A percentile compares a stretch with the other conserved stretches of the same genome.
phyloP scores from a whole-genome alignment of 371 early-diverging fungal species.

The Actinomortierella ambigua region DNA sequence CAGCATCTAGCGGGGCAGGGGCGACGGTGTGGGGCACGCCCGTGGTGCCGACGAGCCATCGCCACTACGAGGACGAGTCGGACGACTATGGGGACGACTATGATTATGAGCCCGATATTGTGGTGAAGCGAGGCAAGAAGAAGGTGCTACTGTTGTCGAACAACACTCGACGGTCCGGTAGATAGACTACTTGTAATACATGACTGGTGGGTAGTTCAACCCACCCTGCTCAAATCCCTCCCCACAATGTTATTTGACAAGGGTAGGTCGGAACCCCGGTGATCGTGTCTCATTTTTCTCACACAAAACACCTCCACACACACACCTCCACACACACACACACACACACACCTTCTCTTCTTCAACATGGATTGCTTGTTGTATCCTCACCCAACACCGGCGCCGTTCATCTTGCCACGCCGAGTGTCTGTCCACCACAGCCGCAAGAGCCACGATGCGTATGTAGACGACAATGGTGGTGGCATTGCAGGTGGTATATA shows the following conservation, averaged over 20 bases:
- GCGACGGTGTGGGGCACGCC: slow-evolving; percentile 65
- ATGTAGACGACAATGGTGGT: background rate
- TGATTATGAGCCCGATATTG: slow-evolving; percentile 35
- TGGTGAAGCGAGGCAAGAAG: slow-evolving; percentile 46
- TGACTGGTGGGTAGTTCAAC: too few relatives aligned
- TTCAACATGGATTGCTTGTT: slow-evolving; percentile 22
- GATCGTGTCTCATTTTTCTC: too few relatives aligned
- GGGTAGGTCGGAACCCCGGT: too few relatives aligned
- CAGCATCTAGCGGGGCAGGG: too few relatives aligned
- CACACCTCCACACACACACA: background rate
- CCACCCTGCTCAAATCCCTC: too few relatives aligned
- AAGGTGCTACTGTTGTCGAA: slow-evolving; percentile 36
- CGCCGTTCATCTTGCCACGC: slow-evolving; percentile 30
- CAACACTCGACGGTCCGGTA: slow-evolving; percentile 24
- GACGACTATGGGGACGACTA: slow-evolving; percentile 35
- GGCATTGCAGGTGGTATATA: too few relatives aligned
- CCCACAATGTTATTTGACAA: too few relatives aligned
- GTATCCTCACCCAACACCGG: slow-evolving; percentile 20
- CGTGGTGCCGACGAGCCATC: slow-evolving; percentile 38
- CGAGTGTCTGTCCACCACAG: slow-evolving; percentile 24
- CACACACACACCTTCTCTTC: background rate
- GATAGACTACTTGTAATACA: too few relatives aligned
- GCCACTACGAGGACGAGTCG: slow-evolving; percentile 33
- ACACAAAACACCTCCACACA: too few relatives aligned
- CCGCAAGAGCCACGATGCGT: slow-evolving; percentile 3